Percentiles rank a stretch among this genome's conserved stretches.
phyloP scores from a whole-genome alignment of 345 rosid genomes.

The Syzygium oleosum region DNA sequence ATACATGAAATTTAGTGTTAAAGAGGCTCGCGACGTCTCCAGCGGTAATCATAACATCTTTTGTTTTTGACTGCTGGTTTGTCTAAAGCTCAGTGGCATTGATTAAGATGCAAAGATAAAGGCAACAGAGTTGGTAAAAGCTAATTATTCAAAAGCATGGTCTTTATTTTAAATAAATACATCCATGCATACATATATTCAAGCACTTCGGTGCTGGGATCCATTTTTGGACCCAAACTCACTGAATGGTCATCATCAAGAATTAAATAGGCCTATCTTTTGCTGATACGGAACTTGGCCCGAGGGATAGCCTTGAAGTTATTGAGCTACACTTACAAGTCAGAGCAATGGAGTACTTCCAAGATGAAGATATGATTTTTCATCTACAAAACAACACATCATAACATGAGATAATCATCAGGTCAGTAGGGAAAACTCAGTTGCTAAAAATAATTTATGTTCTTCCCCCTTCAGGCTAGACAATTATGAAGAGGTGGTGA shows the following conservation, averaged over 20 bases:
- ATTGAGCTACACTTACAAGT: background rate
- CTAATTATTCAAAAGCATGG: background rate
- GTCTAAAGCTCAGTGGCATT: slow-evolving; percentile 29
- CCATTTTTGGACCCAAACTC: background rate
- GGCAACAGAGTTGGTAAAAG: slow-evolving; percentile 12
- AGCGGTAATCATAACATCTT: background rate
- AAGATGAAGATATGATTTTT: background rate
- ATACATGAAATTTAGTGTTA: background rate
- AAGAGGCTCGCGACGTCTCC: background rate
- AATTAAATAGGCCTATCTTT: background rate
- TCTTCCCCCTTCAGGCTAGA: background rate
- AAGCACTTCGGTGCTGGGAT: background rate
- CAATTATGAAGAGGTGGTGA: background rate
- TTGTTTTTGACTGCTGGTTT: slow-evolving; percentile 27
- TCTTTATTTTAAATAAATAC: background rate
- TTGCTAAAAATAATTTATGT: background rate
- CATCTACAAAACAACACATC: background rate
- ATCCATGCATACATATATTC: background rate
- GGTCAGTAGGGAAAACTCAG: background rate
- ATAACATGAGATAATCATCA: background rate
- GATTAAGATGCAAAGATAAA: slow-evolving; percentile 43
- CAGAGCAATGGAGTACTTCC: background rate
- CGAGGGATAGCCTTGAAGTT: background rate
- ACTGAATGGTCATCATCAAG: slow-evolving; percentile 4
- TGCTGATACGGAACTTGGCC: background rate